Evolutionary conservation across 768 basidiomycete genomes (phyloP), one percentile per base, ranked within the genome.

Genomic region (Tremella mesenterica): DNA sequence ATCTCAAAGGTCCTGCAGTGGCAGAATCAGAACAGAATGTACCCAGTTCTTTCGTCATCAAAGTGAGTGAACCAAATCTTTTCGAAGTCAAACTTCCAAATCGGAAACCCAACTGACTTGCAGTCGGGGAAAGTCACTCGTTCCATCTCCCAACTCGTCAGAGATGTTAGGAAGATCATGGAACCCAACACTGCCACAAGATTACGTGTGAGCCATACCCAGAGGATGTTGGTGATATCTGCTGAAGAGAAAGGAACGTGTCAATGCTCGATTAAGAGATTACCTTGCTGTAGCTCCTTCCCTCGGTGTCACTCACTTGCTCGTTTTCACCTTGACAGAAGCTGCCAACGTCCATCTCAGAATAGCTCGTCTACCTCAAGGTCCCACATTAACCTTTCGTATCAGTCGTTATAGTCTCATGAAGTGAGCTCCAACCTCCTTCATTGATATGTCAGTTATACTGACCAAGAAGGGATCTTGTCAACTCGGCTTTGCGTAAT

Each of bases 161-260:
- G 87, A 52, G 93, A 99, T 75, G 77, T 95, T 67, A 79, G 95
- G 66, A 87, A 88, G 74, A 88, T 95, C 56, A 88, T 99, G 88
- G 95, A 99, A 71, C 95, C 95, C 55, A 89, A 96, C 67, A 99
- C 95, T 13, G 95, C 93, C 18, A 85, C 84, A 58, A 80, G 95
- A 46, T 79, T 99, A n/a, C 83, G 77, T 75, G 92, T 93, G 57
- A 59, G 76, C 5, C 44, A 46, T 16, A 10, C 76, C 47, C 45
- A 20, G 29, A 20, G 31, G 10, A 2, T 26, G 25, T 34, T 5
- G 7, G 8, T 13, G n/a, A 12, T 16, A 8, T 16, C 34, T 28
- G 29, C 47, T 53, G 21, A 50, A 18, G 61, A 41, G 64, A 39
- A 60, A 96, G 92, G 95, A 99, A 80, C 81, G 92, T 89, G 74